These are phyloP conservation scores for Plantago major DNA, from an alignment of 257 asterid species.

Conservation along the genomic window DNA sequence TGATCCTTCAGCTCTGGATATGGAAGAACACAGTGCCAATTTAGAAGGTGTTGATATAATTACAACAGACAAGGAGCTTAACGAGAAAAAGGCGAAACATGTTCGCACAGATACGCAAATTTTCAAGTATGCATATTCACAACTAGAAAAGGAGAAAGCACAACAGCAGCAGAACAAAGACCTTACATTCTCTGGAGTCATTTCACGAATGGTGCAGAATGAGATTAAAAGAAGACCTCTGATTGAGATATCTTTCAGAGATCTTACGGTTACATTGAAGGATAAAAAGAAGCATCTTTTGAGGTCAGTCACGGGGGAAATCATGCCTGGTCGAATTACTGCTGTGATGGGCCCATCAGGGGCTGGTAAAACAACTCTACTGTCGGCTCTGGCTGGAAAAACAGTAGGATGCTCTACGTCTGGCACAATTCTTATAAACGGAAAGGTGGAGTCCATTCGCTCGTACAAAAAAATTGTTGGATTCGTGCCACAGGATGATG, in stretches of 20 bases:
- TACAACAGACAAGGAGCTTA: conserved; percentile 25
- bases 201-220: conserved; percentile 54
- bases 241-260: conserved; percentile 61
- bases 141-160: conserved; percentile 84
- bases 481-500: conserved; percentile 95
- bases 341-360: conserved; percentile 99
- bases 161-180: conserved; percentile 56
- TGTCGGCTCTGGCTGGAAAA: conserved; percentile 92
- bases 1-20: conserved; percentile 36
- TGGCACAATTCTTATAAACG: conserved; percentile 68
- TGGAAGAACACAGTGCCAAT: conserved; percentile 41
- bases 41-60: conserved; percentile 28
- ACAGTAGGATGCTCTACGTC: conserved; percentile 68
- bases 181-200: conserved; percentile 55
- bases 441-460: conserved; percentile 54
- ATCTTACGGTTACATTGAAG: conserved; percentile 71
- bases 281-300: conserved; percentile 65
- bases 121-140: conserved; percentile 80
- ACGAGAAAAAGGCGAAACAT: conserved; percentile 51
- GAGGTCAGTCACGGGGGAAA: conserved; percentile 72
- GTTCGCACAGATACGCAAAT: conserved; percentile 71
- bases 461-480: conserved; percentile 86
- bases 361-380: conserved; percentile 95
- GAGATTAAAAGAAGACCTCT: conserved; percentile 52
- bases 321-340: conserved; percentile 76